A percentile compares a stretch with the other conserved stretches of the same genome.
Evolutionary conservation across 768 basidiomycete genomes (phyloP).

Genomic region (Russula brevipes): DNA sequence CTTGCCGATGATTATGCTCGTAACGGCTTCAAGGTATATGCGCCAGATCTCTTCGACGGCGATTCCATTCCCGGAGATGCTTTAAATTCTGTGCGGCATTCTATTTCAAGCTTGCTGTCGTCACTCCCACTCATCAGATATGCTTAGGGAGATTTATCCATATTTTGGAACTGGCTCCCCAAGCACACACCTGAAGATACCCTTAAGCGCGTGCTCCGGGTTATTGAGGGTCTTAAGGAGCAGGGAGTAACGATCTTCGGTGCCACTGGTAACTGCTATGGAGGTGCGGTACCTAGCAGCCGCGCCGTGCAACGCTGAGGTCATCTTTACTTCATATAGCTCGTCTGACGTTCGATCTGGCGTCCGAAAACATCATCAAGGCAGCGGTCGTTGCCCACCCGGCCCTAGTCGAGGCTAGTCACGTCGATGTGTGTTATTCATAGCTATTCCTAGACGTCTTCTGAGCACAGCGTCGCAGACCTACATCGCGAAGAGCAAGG

Average conservation of each 20-base stretch:
- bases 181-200: constrained; percentile 25
- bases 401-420: constrained; percentile 38
- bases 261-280: constrained; percentile 32
- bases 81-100: constrained; percentile 21
- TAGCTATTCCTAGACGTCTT: not conserved
- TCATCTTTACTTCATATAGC: not conserved
- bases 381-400: constrained; percentile 45
- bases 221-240: constrained; percentile 30
- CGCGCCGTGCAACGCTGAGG: not conserved
- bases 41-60: constrained; percentile 24
- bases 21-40: constrained; percentile 34
- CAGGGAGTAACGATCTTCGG: constrained; percentile 31
- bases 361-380: constrained; percentile 38
- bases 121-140: not conserved
- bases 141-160: constrained; percentile 2
- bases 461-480: constrained; percentile 25
- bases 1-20: constrained; percentile 42
- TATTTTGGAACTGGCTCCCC: constrained; percentile 3
- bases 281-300: constrained; percentile 13
- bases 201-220: constrained; percentile 25
- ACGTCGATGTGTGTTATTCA: constrained; percentile 34
- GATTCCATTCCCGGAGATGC: constrained; percentile 29
- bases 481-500: constrained; percentile 33
- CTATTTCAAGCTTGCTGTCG: not conserved
- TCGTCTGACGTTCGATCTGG: constrained; percentile 32